A percentile compares a stretch with the other conserved stretches of the same genome.
phyloP scores from a whole-genome alignment of 768 basidiomycete species.

The Strobilomyces dryophilus region DNA sequence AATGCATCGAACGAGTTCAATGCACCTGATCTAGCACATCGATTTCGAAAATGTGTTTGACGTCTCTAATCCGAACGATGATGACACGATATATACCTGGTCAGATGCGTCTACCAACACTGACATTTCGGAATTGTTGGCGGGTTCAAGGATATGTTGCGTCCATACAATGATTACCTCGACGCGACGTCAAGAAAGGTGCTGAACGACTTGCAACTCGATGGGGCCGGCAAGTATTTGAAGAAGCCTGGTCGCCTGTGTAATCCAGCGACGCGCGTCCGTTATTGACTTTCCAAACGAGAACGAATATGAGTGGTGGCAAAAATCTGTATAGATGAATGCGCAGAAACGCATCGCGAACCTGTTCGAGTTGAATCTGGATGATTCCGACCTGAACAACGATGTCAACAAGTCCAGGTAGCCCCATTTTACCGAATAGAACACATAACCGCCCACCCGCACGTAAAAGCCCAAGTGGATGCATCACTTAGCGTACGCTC shows the following conservation, averaged over 20 bases:
- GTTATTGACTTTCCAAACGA: too few species aligned
- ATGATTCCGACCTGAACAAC: too few species aligned
- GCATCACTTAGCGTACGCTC: too few species aligned
- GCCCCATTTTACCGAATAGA: background rate
- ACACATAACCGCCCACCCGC: background rate
- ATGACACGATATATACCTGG: conserved; percentile 52
- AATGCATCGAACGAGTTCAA: too few species aligned
- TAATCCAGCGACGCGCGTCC: too few species aligned
- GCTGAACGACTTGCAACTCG: conserved; percentile 46
- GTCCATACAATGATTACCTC: conserved; percentile 26
- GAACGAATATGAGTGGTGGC: too few species aligned
- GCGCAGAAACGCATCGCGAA: background rate
- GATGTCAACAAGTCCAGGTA: too few species aligned
- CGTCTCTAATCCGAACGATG: conserved; percentile 43
- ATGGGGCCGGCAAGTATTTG: conserved; percentile 55
- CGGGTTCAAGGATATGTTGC: conserved; percentile 25
- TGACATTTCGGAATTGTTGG: conserved; percentile 56
- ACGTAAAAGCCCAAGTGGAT: too few species aligned
- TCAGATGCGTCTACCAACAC: conserved; percentile 62
- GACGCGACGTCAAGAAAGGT: conserved; percentile 41
- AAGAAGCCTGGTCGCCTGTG: conserved; percentile 57
- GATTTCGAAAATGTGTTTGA: conserved; percentile 55
- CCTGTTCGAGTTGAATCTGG: too few species aligned
- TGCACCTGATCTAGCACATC: conserved; percentile 59
- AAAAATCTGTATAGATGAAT: background rate